phyloP scores from a whole-genome alignment of 352 stramenopile species.

The Elongisporangium senticosum region DNA sequence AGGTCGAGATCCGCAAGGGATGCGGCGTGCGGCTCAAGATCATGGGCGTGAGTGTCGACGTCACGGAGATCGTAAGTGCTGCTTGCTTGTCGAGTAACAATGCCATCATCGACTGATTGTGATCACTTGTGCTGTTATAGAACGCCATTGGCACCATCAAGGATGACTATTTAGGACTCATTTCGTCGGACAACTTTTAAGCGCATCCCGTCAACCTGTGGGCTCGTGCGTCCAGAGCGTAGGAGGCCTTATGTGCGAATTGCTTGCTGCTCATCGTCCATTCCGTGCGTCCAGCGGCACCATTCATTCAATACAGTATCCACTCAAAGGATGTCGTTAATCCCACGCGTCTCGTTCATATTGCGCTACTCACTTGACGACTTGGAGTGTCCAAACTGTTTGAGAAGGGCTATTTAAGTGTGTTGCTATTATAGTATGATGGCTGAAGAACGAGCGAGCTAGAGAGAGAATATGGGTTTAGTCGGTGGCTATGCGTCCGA shows the following conservation, averaged over 20 bases:
- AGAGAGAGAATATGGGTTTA: background rate
- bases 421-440: background rate
- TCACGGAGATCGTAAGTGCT: constrained; percentile 89
- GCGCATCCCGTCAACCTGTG: no score
- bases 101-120: constrained; percentile 6
- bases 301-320: background rate
- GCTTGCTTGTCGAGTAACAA: constrained; percentile 11
- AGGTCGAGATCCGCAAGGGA: constrained; percentile 95
- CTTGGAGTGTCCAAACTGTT: background rate
- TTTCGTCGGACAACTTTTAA: constrained; percentile 83
- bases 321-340: background rate
- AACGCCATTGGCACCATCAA: constrained; percentile 98
- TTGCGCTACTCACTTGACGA: background rate
- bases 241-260: no score
- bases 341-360: background rate
- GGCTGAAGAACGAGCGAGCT: background rate
- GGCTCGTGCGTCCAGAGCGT: no score
- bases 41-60: constrained; percentile 95
- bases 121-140: constrained; percentile 17
- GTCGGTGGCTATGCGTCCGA: constrained; percentile 4
- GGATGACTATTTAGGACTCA: constrained; percentile 97
- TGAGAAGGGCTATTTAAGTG: background rate
- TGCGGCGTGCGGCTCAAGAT: constrained; percentile 96
- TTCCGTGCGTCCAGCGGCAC: background rate
- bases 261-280: background rate